These are phyloP conservation scores for Neophaeococcomyces aloes DNA, from an alignment of 2,329 filamentous ascomycete genomes.

Conservation along the genomic window DNA sequence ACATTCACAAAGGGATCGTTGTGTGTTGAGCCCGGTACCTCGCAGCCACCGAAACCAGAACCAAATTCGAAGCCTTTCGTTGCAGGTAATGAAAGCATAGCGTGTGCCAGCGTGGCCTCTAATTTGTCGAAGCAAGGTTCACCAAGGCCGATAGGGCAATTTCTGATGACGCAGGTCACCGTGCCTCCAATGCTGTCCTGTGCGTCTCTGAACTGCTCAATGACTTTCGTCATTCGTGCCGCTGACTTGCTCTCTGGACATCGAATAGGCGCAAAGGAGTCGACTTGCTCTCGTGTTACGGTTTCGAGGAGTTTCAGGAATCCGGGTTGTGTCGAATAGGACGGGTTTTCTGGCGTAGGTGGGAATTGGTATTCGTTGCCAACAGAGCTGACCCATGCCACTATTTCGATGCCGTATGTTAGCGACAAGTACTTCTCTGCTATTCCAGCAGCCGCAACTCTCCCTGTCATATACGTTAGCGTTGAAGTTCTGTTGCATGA, in stretches of 20 bases:
- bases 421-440: constrained; percentile 83
- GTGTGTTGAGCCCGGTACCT: constrained; percentile 78
- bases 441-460: constrained; percentile 83
- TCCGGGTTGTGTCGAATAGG: constrained; percentile 54
- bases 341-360: constrained; percentile 17
- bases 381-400: constrained; percentile 79
- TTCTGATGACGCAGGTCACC: constrained; percentile 85
- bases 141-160: constrained; percentile 73
- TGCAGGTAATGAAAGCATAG: constrained; percentile 89
- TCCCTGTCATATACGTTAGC: constrained; percentile 36
- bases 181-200: constrained; percentile 89
- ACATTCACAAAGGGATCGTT: constrained; percentile 74
- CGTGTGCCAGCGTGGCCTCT: constrained; percentile 81
- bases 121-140: constrained; percentile 95
- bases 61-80: constrained; percentile 95
- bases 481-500: neutral
- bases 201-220: constrained; percentile 65
- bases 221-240: constrained; percentile 64
- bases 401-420: constrained; percentile 77
- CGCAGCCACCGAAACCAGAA: constrained; percentile 78
- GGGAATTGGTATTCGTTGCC: constrained; percentile 64
- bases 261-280: constrained; percentile 73
- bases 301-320: constrained; percentile 65
- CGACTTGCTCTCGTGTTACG: constrained; percentile 66
- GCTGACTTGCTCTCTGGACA: constrained; percentile 62